These are phyloP conservation scores for Ophiostoma australiae DNA, from an alignment of 2,329 filamentous ascomycete species.

Conservation along the genomic window DNA sequence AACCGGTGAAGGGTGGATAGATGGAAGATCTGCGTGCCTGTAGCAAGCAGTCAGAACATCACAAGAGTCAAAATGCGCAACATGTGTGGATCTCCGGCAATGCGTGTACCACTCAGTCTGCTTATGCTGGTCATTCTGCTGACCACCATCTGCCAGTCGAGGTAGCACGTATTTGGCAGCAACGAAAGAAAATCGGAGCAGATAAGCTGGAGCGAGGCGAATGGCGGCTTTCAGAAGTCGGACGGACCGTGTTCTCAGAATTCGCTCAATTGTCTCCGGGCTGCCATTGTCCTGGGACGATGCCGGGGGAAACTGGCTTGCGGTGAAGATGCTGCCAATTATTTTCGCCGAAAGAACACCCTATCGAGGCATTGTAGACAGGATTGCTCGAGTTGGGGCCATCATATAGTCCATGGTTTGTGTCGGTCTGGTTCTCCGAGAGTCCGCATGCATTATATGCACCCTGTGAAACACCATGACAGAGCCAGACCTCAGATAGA, in stretches of 20 bases:
- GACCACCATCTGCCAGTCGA: slow-evolving; percentile 42
- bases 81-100: background rate
- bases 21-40: background rate
- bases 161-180: slow-evolving; percentile 64
- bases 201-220: slow-evolving; percentile 83
- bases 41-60: background rate
- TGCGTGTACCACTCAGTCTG: background rate
- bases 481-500: background rate
- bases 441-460: background rate
- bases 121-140: background rate
- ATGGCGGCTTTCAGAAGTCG: slow-evolving; percentile 79
- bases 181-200: slow-evolving; percentile 88
- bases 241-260: slow-evolving; percentile 56
- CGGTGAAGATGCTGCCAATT: slow-evolving; percentile 72
- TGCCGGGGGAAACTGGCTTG: slow-evolving; percentile 31
- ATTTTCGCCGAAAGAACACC: slow-evolving; percentile 48
- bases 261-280: slow-evolving; percentile 33
- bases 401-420: background rate
- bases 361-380: too few relatives aligned
- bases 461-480: background rate
- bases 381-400: too few relatives aligned
- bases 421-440: background rate
- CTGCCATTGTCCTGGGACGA: background rate
- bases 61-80: background rate
- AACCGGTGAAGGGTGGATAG: background rate